Percentiles rank a stretch among this genome's conserved stretches.
Conservation (phyloP, 805 yeast genomes). For the Priceomyces castillae region DNA sequence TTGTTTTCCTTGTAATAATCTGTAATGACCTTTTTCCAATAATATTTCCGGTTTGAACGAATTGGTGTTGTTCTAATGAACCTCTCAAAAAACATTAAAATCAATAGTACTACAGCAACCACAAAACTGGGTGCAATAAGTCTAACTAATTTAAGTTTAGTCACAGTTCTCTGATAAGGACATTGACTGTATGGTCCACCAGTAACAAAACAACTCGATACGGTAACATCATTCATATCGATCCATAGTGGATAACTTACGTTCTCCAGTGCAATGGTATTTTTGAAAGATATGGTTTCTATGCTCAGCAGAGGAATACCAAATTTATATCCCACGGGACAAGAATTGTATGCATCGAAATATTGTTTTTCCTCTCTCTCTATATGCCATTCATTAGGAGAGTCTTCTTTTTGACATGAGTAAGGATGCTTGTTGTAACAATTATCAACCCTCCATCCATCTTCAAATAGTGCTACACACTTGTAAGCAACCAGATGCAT, state of each 20-base stretch:
- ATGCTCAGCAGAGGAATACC: constrained; percentile 36
- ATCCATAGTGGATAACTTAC: constrained; percentile 60
- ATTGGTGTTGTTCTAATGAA: constrained; percentile 60
- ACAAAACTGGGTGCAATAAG: constrained; percentile 67
- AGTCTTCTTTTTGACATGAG: constrained; percentile 50
- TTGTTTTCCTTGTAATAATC: constrained; percentile 60
- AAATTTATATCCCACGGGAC: constrained; percentile 33
- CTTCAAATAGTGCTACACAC: constrained; percentile 38
- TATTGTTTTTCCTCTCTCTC: constrained; percentile 31
- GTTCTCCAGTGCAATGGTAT: constrained; percentile 25
- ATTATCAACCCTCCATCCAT: constrained; percentile 65
- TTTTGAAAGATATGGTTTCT: constrained; percentile 30
- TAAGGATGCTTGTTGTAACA: constrained; percentile 56
- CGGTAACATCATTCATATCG: constrained; percentile 74
- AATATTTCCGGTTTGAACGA: constrained; percentile 62
- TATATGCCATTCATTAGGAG: constrained; percentile 46
- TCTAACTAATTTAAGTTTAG: constrained; percentile 54
- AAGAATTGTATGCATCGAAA: constrained; percentile 39
- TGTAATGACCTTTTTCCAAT: constrained; percentile 55
- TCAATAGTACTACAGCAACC: constrained; percentile 51
- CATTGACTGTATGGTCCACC: constrained; percentile 79
- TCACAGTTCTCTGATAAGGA: constrained; percentile 64
- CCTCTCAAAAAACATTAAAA: constrained; percentile 53
- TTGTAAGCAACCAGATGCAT: constrained; percentile 26
- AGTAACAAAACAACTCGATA: constrained; percentile 75